A percentile compares a stretch with the other conserved stretches of the same genome.
These are phyloP conservation scores for Lichtheimia ramosa DNA, from an alignment of 371 early-diverging fungal genomes.

Conservation along the genomic window DNA sequence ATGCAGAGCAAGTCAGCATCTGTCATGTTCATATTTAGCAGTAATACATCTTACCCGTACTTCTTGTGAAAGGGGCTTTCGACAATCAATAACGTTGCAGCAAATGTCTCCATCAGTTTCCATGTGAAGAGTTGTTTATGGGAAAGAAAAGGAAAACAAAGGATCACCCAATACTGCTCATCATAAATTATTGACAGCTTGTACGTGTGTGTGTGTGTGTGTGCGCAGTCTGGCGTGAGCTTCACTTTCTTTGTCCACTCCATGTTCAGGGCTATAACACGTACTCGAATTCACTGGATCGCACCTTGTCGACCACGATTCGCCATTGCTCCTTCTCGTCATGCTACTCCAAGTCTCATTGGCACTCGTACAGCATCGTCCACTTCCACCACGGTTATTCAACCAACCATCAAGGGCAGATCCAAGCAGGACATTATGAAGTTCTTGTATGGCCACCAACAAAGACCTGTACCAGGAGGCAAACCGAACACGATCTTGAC, in stretches of 20 bases:
- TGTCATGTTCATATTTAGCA: background rate
- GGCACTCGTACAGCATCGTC: no score
- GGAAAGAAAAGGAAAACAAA: slow-evolving; percentile 4
- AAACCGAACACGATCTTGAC: slow-evolving; percentile 27
- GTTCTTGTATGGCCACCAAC: slow-evolving; percentile 35
- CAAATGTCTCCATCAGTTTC: slow-evolving; percentile 52
- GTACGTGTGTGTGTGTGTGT: no score
- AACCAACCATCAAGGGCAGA: background rate
- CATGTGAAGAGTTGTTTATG: slow-evolving; percentile 5
- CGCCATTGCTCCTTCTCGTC: no score
- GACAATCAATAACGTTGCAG: slow-evolving; percentile 62
- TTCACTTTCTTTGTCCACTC: no score
- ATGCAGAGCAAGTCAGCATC: slow-evolving; percentile 7
- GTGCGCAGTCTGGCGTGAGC: no score
- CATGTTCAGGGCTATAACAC: no score
- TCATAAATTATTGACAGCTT: no score
- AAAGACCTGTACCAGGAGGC: slow-evolving; percentile 34
- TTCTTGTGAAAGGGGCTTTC: slow-evolving; percentile 41
- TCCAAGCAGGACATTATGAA: slow-evolving; percentile 29
- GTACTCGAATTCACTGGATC: no score
- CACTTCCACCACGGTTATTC: background rate
- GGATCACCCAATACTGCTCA: background rate
- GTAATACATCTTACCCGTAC: slow-evolving; percentile 22
- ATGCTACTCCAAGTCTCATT: no score
- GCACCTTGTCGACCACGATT: no score